Conservation (phyloP, 768 basidiomycete species). For the Glaciozyma antarctica region DNA sequence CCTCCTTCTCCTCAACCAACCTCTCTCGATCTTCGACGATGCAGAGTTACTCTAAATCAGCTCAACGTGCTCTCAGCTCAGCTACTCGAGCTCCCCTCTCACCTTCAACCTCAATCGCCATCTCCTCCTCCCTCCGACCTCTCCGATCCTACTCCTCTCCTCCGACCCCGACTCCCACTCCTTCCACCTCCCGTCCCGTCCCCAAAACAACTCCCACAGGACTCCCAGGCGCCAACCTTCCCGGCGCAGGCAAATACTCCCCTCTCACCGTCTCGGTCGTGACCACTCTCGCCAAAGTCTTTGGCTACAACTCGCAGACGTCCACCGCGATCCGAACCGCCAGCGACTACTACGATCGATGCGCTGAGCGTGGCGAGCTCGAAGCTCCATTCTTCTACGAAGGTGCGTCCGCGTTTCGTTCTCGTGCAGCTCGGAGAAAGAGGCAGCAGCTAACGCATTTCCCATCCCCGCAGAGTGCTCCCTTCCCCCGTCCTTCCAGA, state of each 20-base stretch:
- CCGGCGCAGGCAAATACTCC: conserved; percentile 22
- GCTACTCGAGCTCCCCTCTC: no score
- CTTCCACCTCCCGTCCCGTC: conserved; percentile 8
- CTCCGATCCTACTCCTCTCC: background rate
- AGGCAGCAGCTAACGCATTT: background rate
- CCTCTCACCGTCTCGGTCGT: conserved; percentile 31
- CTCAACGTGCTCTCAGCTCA: no score
- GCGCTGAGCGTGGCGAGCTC: conserved; percentile 41
- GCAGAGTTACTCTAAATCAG: no score
- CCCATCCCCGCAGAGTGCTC: conserved; percentile 54
- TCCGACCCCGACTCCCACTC: background rate
- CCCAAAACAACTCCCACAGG: conserved; percentile 21
- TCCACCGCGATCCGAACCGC: conserved; percentile 43
- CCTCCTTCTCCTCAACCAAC: no score
- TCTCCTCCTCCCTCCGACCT: no score
- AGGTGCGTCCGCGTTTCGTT: conserved; percentile 36
- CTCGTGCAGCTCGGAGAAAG: background rate
- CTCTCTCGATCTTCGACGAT: no score
- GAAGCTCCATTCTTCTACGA: conserved; percentile 44
- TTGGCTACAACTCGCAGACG: conserved; percentile 43
- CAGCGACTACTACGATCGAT: conserved; percentile 42
- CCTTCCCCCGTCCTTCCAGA: conserved; percentile 86
- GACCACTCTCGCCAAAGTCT: conserved; percentile 38
- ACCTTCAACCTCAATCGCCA: no score
- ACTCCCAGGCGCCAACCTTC: conserved; percentile 27